A percentile compares a stretch with the other conserved stretches of the same genome.
phyloP scores from a whole-genome alignment of 2,329 filamentous ascomycete genomes.

The Leptoxyphium fumago region DNA sequence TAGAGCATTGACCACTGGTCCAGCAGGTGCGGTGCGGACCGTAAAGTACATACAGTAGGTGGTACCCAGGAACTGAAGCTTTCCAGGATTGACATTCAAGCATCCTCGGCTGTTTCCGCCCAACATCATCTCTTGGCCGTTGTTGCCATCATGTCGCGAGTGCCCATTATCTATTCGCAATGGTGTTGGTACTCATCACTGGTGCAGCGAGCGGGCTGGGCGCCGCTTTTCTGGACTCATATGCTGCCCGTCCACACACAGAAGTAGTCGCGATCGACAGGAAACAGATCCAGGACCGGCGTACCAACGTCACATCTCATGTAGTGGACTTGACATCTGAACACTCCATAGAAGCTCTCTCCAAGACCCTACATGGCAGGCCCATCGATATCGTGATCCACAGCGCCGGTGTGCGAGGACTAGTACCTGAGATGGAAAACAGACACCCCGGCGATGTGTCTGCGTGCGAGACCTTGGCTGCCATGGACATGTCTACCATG shows the following conservation, averaged over 20 bases:
- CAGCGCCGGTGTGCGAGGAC: constrained; percentile 30
- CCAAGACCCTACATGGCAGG: constrained; percentile 4
- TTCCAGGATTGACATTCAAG: not conserved
- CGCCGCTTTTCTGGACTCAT: constrained; percentile 19
- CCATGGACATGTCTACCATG: constrained; percentile 27
- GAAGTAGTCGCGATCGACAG: constrained; percentile 20
- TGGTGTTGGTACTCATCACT: constrained; percentile 19
- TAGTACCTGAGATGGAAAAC: constrained; percentile 20
- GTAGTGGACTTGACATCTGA: constrained; percentile 17
- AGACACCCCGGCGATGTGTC: constrained; percentile 20
- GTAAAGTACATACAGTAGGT: too few species aligned
- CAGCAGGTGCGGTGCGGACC: too few species aligned
- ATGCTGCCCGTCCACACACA: constrained; percentile 9
- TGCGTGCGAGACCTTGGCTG: constrained; percentile 25
- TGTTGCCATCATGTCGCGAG: not conserved
- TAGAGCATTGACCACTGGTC: too few species aligned
- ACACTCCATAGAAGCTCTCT: constrained; percentile 12
- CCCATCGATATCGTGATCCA: constrained; percentile 29
- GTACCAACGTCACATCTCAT: constrained; percentile 10
- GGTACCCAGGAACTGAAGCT: too few species aligned
- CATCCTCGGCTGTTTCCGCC: not conserved
- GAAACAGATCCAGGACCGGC: constrained; percentile 3
- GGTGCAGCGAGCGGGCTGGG: constrained; percentile 26
- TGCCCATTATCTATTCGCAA: not conserved
- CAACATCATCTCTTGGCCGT: not conserved